Conservation (phyloP, 2,329 filamentous ascomycete genomes). For the Emmonsiellopsis sp. region DNA sequence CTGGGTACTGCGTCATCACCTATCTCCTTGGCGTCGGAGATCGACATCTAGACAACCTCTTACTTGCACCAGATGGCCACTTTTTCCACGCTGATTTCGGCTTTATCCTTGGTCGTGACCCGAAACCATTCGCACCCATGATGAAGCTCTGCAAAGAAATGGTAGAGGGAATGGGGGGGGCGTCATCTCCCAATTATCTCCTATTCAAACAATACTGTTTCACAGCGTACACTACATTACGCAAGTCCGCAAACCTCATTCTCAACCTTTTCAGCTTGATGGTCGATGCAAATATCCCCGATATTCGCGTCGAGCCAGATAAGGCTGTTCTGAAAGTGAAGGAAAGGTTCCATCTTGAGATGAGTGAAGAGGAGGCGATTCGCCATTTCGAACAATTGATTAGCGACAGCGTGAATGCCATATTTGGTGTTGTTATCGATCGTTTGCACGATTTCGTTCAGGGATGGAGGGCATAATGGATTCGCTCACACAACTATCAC, state of each 20-base stretch:
- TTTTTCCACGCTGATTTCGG: conserved; percentile 99
- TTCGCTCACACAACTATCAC: background rate
- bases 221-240: conserved; percentile 81
- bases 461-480: conserved; percentile 57
- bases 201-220: conserved; percentile 95
- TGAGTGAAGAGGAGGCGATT: conserved; percentile 87
- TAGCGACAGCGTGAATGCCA: conserved; percentile 78
- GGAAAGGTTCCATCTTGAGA: conserved; percentile 85
- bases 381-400: conserved; percentile 81
- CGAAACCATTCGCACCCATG: conserved; percentile 90
- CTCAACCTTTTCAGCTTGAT: conserved; percentile 93
- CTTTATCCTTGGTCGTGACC: conserved; percentile 92
- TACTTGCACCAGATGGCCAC: conserved; percentile 79
- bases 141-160: conserved; percentile 98
- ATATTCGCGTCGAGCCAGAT: conserved; percentile 85
- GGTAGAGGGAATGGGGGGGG: conserved; percentile 96
- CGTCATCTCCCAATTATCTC: conserved; percentile 68
- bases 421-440: conserved; percentile 91
- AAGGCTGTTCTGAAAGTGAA: conserved; percentile 92
- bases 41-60: conserved; percentile 87
- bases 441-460: conserved; percentile 89
- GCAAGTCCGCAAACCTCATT: conserved; percentile 84
- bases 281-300: conserved; percentile 95
- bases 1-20: conserved; percentile 96
- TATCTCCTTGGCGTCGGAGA: conserved; percentile 96